These are phyloP conservation scores for Cerrena zonata DNA, from an alignment of 1,284 basidiomycete genomes.

Conservation along the genomic window DNA sequence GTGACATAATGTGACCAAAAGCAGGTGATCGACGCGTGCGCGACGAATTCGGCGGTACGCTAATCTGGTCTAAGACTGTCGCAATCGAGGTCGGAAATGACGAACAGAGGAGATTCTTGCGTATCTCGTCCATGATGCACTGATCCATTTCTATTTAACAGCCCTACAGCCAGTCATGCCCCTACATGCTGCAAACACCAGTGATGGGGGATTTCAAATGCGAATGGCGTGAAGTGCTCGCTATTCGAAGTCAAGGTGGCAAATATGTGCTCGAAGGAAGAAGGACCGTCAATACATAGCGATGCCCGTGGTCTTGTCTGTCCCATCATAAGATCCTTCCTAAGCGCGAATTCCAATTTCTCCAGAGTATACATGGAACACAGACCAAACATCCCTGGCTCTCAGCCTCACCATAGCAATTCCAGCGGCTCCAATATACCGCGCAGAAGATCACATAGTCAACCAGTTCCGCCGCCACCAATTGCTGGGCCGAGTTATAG, in stretches of 20 bases:
- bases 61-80: conserved; percentile 1
- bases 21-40: conserved; percentile 4
- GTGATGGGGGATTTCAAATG: conserved; percentile 6
- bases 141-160: background rate
- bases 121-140: background rate
- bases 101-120: conserved; percentile 2
- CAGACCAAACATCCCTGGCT: conserved; percentile 1
- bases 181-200: background rate
- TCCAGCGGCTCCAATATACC: conserved; percentile 13
- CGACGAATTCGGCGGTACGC: background rate
- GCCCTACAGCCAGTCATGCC: too few relatives aligned
- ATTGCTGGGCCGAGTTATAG: conserved; percentile 19
- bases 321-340: conserved; percentile 2
- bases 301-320: background rate
- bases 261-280: conserved; percentile 9
- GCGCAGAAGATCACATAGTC: conserved; percentile 19
- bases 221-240: conserved; percentile 14
- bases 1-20: background rate
- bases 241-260: conserved; percentile 13
- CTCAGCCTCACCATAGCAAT: conserved; percentile 7
- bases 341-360: background rate
- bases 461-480: conserved; percentile 10
- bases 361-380: conserved; percentile 3
- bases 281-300: conserved; percentile 1
- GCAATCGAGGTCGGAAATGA: background rate